Evolutionary conservation across 805 yeast genomes (phyloP), one percentile per base, ranked within the genome.

Genomic region (Metschnikowia lachancei): DNA sequence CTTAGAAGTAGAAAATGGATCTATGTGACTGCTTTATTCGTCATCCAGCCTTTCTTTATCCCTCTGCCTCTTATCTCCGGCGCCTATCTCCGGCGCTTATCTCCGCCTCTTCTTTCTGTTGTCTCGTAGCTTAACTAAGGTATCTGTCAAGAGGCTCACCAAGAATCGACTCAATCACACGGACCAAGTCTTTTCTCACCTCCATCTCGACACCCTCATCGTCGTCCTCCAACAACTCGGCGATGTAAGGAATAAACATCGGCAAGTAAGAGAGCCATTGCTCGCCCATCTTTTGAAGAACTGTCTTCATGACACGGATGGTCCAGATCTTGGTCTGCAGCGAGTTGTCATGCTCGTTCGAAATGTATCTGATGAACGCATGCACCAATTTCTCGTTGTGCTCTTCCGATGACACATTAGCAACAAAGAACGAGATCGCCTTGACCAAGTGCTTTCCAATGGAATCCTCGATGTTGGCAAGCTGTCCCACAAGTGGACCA

Each of bases 61-160:
- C 8, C 24, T 22, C 24, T n/a, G n/a, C n/a, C n/a, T n/a, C n/a
- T n/a, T n/a, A n/a, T n/a, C n/a, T n/a, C n/a, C n/a, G n/a, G n/a
- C n/a, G n/a, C n/a, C n/a, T n/a, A n/a, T n/a, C n/a, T n/a, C n/a
- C n/a, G n/a, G n/a, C n/a, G n/a, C n/a, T n/a, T n/a, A n/a, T n/a
- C n/a, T n/a, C n/a, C n/a, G n/a, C n/a, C n/a, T n/a, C n/a, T n/a
- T n/a, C n/a, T n/a, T n/a, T 26, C 29, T 26, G 29, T 26, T 26
- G 14, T 31, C 14, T 13, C 17, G 19, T 32, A n/a, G 35, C 19
- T 17, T 47, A 76, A 53, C 74, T 81, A 55, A 86, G 72, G 60
- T 86, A 86, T 69, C 87, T 80, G 61, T 92, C 97, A 49, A 94
- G 77, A 38, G 97, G 94, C 67, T 94, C 99, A 39, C 99, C 99